A percentile compares a stretch with the other conserved stretches of the same genome.
These are phyloP conservation scores for Metschnikowia hibisci DNA, from an alignment of 805 yeast species.

Conservation along the genomic window DNA sequence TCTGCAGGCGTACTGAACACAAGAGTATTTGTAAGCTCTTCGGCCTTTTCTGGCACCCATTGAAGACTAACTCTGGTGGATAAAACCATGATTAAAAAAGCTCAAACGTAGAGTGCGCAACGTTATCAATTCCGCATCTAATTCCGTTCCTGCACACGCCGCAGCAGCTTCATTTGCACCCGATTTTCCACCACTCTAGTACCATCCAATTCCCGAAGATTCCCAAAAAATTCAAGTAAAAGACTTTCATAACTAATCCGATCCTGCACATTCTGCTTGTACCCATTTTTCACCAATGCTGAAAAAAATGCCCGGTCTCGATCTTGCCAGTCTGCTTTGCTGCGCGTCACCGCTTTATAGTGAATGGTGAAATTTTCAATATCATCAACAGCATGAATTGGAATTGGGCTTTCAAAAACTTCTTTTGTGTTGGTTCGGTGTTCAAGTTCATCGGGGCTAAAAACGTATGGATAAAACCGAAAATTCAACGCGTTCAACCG, in stretches of 20 bases:
- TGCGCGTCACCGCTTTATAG: constrained; percentile 38
- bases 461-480: constrained; percentile 50
- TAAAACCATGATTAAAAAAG: constrained; percentile 23
- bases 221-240: constrained; percentile 30
- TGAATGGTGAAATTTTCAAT: constrained; percentile 49
- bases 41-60: constrained; percentile 44
- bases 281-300: constrained; percentile 19
- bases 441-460: constrained; percentile 41
- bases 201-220: constrained; percentile 38
- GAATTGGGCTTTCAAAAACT: constrained; percentile 29
- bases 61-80: constrained; percentile 50
- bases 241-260: constrained; percentile 34
- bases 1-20: constrained; percentile 43
- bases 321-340: constrained; percentile 36
- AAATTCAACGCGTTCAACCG: constrained; percentile 48
- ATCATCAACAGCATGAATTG: constrained; percentile 46
- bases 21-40: constrained; percentile 46
- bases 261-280: constrained; percentile 18
- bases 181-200: constrained; percentile 15
- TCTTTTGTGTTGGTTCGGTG: constrained; percentile 12
- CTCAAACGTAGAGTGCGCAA: neutral
- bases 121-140: neutral
- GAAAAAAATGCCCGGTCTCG: constrained; percentile 33
- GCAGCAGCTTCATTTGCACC: constrained; percentile 1
- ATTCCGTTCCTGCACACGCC: neutral